Percentiles rank a stretch among this genome's conserved stretches.
Evolutionary conservation across 345 rosid species (phyloP).

Genomic region (Heritiera fomes): DNA sequence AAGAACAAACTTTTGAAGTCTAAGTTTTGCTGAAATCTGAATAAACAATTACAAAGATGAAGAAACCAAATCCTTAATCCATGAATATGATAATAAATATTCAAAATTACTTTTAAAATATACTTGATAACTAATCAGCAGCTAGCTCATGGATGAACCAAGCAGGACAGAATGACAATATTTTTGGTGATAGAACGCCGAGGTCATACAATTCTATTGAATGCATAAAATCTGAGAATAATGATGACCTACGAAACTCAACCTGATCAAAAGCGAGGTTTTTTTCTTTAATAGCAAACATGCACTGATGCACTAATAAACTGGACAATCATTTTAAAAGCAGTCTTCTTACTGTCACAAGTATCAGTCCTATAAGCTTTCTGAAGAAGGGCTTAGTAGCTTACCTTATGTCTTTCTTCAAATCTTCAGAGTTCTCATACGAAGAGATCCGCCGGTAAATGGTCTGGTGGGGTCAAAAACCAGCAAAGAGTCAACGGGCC

Average conservation of each 20-base stretch:
- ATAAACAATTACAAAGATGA: background rate
- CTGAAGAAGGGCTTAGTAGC: background rate
- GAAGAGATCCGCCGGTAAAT: constrained; percentile 65
- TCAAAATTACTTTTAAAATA: too few relatives aligned
- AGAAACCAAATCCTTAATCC: too few relatives aligned
- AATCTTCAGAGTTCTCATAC: constrained; percentile 62
- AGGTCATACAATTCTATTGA: too few relatives aligned
- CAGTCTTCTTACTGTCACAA: background rate
- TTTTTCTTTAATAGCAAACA: background rate
- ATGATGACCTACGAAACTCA: background rate
- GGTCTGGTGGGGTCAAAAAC: constrained; percentile 46
- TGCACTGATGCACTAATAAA: background rate
- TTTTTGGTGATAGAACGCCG: too few relatives aligned
- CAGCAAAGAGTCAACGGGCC: constrained; percentile 7
- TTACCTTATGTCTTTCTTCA: constrained; percentile 79
- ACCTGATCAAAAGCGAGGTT: background rate
- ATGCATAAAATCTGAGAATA: background rate
- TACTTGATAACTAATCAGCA: too few relatives aligned
- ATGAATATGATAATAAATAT: too few relatives aligned
- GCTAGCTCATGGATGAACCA: too few relatives aligned
- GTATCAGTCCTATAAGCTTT: background rate
- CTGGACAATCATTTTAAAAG: background rate
- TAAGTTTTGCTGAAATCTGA: background rate
- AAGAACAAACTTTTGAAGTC: background rate
- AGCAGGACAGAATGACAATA: too few relatives aligned